Percentiles rank a stretch among this genome's conserved stretches.
These are phyloP conservation scores for Xylaria palmicola DNA, from an alignment of 495 filamentous ascomycete genomes.

Conservation along the genomic window DNA sequence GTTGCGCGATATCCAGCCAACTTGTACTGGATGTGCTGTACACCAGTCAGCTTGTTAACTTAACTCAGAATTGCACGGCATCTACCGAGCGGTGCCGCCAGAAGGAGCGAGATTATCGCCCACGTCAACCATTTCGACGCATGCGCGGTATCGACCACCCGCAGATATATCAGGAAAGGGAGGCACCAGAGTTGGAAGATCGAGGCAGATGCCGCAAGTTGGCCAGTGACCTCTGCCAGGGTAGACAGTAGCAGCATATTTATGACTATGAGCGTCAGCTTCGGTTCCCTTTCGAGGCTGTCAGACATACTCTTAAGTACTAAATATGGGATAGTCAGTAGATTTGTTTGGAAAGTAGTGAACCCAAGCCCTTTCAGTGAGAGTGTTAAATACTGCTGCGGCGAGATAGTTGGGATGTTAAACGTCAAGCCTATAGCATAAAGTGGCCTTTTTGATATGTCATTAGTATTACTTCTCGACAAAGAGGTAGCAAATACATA, in stretches of 20 bases:
- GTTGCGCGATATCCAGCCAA: slow-evolving; percentile 64
- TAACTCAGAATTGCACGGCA: not conserved
- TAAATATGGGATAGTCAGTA: slow-evolving; percentile 40
- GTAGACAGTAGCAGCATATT: slow-evolving; percentile 51
- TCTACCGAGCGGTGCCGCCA: slow-evolving; percentile 58
- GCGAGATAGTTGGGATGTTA: slow-evolving; percentile 59
- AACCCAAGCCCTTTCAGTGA: slow-evolving; percentile 65
- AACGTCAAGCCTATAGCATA: slow-evolving; percentile 65
- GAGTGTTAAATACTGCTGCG: slow-evolving; percentile 63
- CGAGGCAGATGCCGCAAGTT: slow-evolving; percentile 49
- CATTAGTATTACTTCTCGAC: not conserved
- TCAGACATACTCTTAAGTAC: slow-evolving; percentile 35
- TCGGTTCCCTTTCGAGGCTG: not conserved
- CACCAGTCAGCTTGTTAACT: not conserved
- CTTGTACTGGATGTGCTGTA: slow-evolving; percentile 58
- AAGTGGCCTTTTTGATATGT: slow-evolving; percentile 46
- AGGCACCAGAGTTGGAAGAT: slow-evolving; percentile 54
- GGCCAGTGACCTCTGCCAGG: slow-evolving; percentile 47
- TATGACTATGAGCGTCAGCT: slow-evolving; percentile 29
- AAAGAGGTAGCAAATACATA: slow-evolving; percentile 9
- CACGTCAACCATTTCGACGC: slow-evolving; percentile 57
- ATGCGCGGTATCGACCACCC: slow-evolving; percentile 42
- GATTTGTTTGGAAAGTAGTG: slow-evolving; percentile 66
- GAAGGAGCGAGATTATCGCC: slow-evolving; percentile 55
- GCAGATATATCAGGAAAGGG: slow-evolving; percentile 57